phyloP scores from a whole-genome alignment of 31 red algal species.

The Pterothamnion heteromorphum region DNA sequence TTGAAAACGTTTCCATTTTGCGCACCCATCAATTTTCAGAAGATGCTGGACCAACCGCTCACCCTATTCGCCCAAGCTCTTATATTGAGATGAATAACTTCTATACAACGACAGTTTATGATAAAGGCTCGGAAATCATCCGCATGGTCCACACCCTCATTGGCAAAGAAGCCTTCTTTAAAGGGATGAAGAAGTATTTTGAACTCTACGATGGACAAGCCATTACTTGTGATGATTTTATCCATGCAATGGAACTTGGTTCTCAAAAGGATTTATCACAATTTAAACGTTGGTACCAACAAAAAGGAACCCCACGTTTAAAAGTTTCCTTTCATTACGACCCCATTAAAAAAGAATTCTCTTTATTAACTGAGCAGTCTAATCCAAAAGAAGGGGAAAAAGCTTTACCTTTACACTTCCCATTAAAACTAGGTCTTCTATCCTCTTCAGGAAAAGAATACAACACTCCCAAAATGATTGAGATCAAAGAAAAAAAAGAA shows the following conservation, averaged over 20 bases:
- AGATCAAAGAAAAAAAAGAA: slow-evolving; percentile 34
- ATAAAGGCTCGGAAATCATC: slow-evolving; percentile 95
- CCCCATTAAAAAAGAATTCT: slow-evolving; percentile 44
- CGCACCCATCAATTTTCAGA: slow-evolving; percentile 85
- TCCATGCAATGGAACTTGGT: slow-evolving; percentile 78
- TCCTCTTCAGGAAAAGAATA: slow-evolving; percentile 54
- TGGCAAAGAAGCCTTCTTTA: slow-evolving; percentile 79
- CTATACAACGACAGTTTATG: slow-evolving; percentile 91
- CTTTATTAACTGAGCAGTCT: slow-evolving; percentile 70
- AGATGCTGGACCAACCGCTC: slow-evolving; percentile 93
- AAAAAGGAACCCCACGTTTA: slow-evolving; percentile 81
- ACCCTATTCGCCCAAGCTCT: slow-evolving; percentile 84
- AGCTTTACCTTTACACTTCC: slow-evolving; percentile 70
- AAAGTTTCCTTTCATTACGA: slow-evolving; percentile 57
- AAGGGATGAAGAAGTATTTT: slow-evolving; percentile 93
- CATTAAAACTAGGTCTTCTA: slow-evolving; percentile 76
- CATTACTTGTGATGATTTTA: slow-evolving; percentile 93
- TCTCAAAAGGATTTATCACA: slow-evolving; percentile 60
- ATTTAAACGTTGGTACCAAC: slow-evolving; percentile 89
- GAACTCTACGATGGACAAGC: slow-evolving; percentile 86
- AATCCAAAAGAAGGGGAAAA: slow-evolving; percentile 53
- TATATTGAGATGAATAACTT: slow-evolving; percentile 87
- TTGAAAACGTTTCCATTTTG: slow-evolving; percentile 75
- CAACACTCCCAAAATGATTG: neutral
- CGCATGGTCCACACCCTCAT: slow-evolving; percentile 90